These are phyloP conservation scores for Vitis rotundifolia DNA, from an alignment of 164 flowering plant species.

Conservation along the genomic window DNA sequence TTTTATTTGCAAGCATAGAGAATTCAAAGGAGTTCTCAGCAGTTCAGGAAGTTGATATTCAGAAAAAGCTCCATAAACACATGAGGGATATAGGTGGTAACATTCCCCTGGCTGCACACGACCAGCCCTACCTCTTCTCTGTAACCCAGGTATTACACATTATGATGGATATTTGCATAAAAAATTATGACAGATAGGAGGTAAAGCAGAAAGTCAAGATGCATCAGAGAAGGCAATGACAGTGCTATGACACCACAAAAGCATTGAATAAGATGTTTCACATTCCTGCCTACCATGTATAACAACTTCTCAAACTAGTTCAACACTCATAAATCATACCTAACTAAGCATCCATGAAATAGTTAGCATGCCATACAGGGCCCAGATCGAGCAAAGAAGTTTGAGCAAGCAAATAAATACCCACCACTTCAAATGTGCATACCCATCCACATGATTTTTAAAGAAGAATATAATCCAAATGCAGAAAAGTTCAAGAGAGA, in stretches of 20 bases:
- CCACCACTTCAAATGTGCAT: background rate
- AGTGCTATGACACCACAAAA: background rate
- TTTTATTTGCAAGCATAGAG: constrained; percentile 98
- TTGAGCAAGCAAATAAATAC: background rate
- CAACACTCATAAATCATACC: background rate
- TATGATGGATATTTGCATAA: background rate
- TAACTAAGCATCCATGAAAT: background rate
- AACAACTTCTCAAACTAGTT: background rate
- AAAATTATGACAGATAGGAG: no score
- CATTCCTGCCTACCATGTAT: no score
- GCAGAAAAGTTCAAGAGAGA: background rate
- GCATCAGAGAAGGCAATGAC: background rate
- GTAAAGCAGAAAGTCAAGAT: background rate
- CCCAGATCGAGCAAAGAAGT: background rate
- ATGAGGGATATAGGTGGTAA: constrained; percentile 90
- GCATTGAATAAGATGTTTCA: no score
- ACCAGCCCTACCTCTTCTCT: constrained; percentile 99
- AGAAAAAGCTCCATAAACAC: constrained; percentile 95
- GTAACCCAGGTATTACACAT: constrained; percentile 24
- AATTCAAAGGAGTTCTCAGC: constrained; percentile 96
- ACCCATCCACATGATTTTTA: background rate
- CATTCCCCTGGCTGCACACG: constrained; percentile 99
- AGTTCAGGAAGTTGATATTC: constrained; percentile 99
- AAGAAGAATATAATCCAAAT: background rate
- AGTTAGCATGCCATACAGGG: background rate